Conservation (phyloP, 257 asterid genomes). For the Solanum pennellii region DNA sequence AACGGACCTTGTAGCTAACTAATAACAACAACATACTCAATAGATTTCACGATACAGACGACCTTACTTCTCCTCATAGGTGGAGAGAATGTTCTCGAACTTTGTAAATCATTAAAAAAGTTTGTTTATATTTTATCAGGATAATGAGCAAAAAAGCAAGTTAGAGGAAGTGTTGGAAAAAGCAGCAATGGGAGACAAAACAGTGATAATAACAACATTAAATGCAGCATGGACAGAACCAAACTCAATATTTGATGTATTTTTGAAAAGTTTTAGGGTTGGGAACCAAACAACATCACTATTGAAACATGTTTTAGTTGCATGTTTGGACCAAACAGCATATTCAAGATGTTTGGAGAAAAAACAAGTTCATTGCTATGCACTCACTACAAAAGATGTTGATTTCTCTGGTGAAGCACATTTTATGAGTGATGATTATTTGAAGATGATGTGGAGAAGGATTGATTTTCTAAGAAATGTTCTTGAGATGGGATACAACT, state of each 20-base stretch:
- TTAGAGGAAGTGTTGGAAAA: conserved; percentile 21
- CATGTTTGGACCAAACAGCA: conserved; percentile 39
- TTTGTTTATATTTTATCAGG: neutral
- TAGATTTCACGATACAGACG: neutral
- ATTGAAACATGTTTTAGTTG: conserved; percentile 37
- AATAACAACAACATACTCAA: too few relatives aligned
- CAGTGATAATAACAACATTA: conserved; percentile 54
- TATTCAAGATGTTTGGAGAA: conserved; percentile 30
- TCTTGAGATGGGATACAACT: conserved; percentile 37
- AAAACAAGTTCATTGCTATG: conserved; percentile 27
- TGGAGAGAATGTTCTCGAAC: neutral
- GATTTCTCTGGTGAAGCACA: conserved; percentile 44
- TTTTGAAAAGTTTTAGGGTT: conserved; percentile 45
- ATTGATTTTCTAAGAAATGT: conserved; percentile 34
- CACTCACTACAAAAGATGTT: conserved; percentile 30
- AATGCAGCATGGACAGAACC: conserved; percentile 57
- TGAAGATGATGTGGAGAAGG: conserved; percentile 60
- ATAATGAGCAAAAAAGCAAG: neutral
- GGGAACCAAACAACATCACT: conserved; percentile 41
- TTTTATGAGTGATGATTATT: conserved; percentile 37
- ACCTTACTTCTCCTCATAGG: neutral
- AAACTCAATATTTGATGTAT: conserved; percentile 43
- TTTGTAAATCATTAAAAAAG: neutral
- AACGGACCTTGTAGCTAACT: neutral
- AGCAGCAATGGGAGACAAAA: conserved; percentile 39